Percentiles rank a stretch among this genome's conserved stretches.
Conservation (phyloP, 495 filamentous ascomycete species). For the Durotheca rogersii region DNA sequence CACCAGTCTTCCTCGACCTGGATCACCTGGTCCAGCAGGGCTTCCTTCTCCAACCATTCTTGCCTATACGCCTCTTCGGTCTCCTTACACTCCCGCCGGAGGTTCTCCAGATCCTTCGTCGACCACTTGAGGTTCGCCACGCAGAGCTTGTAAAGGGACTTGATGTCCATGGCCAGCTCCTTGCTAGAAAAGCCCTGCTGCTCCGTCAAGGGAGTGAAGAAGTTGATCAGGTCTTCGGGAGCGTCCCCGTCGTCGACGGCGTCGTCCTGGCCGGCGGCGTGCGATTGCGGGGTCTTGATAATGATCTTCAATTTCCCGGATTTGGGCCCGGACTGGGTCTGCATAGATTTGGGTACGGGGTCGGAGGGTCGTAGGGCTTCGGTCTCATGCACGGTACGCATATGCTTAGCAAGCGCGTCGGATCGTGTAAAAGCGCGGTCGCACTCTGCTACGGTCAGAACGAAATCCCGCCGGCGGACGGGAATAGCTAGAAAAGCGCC, state of each 20-base stretch:
- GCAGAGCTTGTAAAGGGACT: conserved; percentile 70
- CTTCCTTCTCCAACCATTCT: conserved; percentile 85
- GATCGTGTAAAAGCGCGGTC: conserved; percentile 96
- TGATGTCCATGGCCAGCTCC: conserved; percentile 68
- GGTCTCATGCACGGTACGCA: conserved; percentile 97
- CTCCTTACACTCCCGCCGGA: conserved; percentile 63
- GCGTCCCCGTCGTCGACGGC: conserved; percentile 52
- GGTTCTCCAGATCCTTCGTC: conserved; percentile 62
- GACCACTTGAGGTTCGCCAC: conserved; percentile 81
- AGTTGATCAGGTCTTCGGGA: conserved; percentile 49
- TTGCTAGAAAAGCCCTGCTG: conserved; percentile 69
- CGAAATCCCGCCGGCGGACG: no score
- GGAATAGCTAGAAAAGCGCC: conserved; percentile 10
- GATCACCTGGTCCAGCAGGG: conserved; percentile 56
- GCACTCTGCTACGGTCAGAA: conserved; percentile 67
- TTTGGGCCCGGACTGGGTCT: conserved; percentile 49
- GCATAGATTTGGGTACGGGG: conserved; percentile 75
- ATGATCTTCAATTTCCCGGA: conserved; percentile 66
- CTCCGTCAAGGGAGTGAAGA: conserved; percentile 52
- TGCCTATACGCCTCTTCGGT: conserved; percentile 67
- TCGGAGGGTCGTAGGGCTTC: conserved; percentile 88
- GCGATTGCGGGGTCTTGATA: conserved; percentile 55
- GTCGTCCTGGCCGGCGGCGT: conserved; percentile 57
- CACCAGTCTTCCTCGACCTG: conserved; percentile 54
- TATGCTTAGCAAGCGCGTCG: conserved; percentile 95